Conservation (phyloP, 352 stramenopile genomes). For the Phytophthora tubulina region DNA sequence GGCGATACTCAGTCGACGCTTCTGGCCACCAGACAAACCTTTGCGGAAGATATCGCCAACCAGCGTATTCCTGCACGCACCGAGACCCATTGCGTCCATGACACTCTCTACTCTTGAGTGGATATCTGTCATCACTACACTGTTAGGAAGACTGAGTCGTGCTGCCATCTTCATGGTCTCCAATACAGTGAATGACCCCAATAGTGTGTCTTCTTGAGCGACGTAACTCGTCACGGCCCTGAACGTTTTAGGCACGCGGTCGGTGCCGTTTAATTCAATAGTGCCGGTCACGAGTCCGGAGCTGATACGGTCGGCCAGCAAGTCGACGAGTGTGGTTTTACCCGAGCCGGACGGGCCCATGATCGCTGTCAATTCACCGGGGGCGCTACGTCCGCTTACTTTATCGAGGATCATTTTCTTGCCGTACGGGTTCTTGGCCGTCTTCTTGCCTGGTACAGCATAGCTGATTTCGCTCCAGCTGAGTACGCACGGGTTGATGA, state of each 20-base stretch:
- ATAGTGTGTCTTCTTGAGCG: slow-evolving; percentile 65
- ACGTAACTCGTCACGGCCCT: slow-evolving; percentile 63
- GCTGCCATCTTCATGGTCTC: slow-evolving; percentile 75
- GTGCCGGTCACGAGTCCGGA: slow-evolving; percentile 49
- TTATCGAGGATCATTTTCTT: slow-evolving; percentile 56
- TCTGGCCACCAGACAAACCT: slow-evolving; percentile 79
- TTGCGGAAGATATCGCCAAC: slow-evolving; percentile 80
- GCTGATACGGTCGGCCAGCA: slow-evolving; percentile 64
- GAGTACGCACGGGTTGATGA: slow-evolving; percentile 32
- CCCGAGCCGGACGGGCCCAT: slow-evolving; percentile 67
- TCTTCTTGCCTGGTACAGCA: slow-evolving; percentile 19
- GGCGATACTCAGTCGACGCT: slow-evolving; percentile 75
- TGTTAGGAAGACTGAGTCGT: slow-evolving; percentile 56
- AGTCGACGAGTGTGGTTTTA: slow-evolving; percentile 70
- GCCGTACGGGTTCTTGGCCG: slow-evolving; percentile 31
- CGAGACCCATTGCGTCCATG: slow-evolving; percentile 61
- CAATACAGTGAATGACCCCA: slow-evolving; percentile 73
- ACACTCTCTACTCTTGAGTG: slow-evolving; percentile 53
- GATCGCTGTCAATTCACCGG: slow-evolving; percentile 67
- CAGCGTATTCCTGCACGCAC: slow-evolving; percentile 51
- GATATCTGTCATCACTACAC: slow-evolving; percentile 33
- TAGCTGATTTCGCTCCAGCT: slow-evolving; percentile 41
- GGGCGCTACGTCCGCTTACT: slow-evolving; percentile 56
- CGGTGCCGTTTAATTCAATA: slow-evolving; percentile 58
- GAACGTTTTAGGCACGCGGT: slow-evolving; percentile 47